Conservation (phyloP, 441 rosid genomes). For the Melianthus villosus region DNA sequence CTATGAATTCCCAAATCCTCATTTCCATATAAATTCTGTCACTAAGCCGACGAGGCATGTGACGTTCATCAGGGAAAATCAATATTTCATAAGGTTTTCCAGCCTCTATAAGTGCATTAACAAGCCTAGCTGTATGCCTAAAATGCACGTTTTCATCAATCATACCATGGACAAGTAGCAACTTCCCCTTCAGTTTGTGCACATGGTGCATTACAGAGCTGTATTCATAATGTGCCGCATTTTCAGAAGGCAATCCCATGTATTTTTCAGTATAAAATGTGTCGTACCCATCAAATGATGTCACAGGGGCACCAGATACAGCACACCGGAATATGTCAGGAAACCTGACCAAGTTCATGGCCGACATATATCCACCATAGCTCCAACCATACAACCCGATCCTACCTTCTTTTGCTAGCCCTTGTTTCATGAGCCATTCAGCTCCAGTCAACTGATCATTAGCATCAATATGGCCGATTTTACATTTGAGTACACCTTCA, state of each 20-base stretch:
- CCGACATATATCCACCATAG: constrained; percentile 82
- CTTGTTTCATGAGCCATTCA: constrained; percentile 67
- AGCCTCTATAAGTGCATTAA: constrained; percentile 57
- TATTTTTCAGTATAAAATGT: constrained; percentile 79
- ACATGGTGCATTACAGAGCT: constrained; percentile 72
- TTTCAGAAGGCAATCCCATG: constrained; percentile 60
- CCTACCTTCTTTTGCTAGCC: constrained; percentile 49
- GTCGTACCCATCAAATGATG: constrained; percentile 96
- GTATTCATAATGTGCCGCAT: constrained; percentile 22
- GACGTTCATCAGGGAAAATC: constrained; percentile 78
- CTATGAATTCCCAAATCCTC: constrained; percentile 81
- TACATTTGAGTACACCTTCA: constrained; percentile 52
- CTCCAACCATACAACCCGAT: constrained; percentile 89
- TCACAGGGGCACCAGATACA: constrained; percentile 72
- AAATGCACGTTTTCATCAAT: constrained; percentile 92
- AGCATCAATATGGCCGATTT: constrained; percentile 43
- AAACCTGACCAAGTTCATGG: constrained; percentile 37
- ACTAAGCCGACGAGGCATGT: constrained; percentile 52
- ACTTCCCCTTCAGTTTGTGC: constrained; percentile 41
- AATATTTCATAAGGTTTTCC: constrained; percentile 59
- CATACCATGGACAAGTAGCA: constrained; percentile 79
- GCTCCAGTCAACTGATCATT: constrained; percentile 76
- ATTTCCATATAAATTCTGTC: constrained; percentile 83
- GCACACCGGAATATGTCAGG: constrained; percentile 66
- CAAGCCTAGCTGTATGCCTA: constrained; percentile 79